Base-by-base conservation (phyloP, 441 rosid genomes). In the Lepidium campestre region DNA sequence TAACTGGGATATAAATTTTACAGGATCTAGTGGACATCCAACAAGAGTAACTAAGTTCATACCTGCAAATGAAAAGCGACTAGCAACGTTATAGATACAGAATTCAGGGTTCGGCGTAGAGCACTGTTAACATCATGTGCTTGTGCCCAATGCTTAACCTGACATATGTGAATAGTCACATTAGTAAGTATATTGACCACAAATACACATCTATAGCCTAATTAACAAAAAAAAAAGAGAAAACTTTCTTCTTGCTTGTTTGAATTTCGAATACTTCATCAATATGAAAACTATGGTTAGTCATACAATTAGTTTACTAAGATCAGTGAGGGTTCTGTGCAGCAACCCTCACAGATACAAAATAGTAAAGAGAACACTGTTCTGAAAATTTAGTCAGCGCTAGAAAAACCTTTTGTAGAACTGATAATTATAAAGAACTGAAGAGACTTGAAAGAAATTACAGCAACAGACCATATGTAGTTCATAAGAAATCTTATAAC, bases 1-100 rank as follows among this genome's bases (percentile, higher is more conserved):
- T 39, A 54, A 62, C 56, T 47, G 46, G 53, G 32, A 66, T 41
- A 61, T 32, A 13, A 56, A 57, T 14, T 10, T 14, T 27, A 19
- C 34, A 29, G 13, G n/a, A 27, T 13, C 14, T 7, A 15, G 56
- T 56, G 23, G 39, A 29, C 13, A 57, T 48, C 35, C 34, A 73
- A 39, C 45, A 67, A 18, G 34, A 10, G 46, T 42, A 53, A 45
- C 55, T 22, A 11, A 60, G 37, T 40, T 36, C 35, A 56, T 75
- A 81, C 88, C 82, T 83, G 86, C 73, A 83, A 80, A 73, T 81
- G 86, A 42, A 74, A 75, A 68, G 82, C 84, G 42, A 83, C 88
- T 55, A 83, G 70, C 58, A 71, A 72, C 42, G 81, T 76, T 62
- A 81, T 46, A 8, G 88, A 79, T 57, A 83, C 57, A 59, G 88